phyloP scores from a whole-genome alignment of 2,329 filamentous ascomycete species.

The Exophiala aquamarina region DNA sequence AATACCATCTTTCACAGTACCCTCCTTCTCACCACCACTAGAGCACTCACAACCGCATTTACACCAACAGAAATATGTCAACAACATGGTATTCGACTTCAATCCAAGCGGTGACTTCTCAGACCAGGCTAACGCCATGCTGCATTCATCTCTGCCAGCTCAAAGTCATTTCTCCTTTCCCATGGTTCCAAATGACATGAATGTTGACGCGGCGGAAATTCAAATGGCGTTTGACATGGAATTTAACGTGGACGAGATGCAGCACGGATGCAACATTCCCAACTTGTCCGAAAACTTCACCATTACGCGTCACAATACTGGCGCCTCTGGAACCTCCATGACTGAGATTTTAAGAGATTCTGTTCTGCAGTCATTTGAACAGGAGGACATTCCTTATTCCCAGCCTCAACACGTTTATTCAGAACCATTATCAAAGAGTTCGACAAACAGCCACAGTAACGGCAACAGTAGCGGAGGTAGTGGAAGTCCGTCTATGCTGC shows the following conservation, averaged over 20 bases:
- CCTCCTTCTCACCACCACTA: not conserved
- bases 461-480: not conserved
- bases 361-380: not conserved
- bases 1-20: not conserved
- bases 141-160: not conserved
- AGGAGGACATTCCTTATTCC: not conserved
- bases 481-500: conserved; percentile 2
- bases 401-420: not conserved
- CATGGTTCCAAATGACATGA: not conserved
- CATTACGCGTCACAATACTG: not conserved
- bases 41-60: not conserved
- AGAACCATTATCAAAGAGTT: conserved; percentile 2
- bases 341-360: not conserved
- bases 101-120: conserved; percentile 1
- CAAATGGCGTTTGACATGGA: not conserved
- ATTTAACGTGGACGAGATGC: not conserved
- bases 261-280: not conserved
- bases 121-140: not conserved
- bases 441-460: conserved; percentile 2
- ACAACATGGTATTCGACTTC: conserved; percentile 2
- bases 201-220: conserved; percentile 1
- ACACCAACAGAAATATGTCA: conserved; percentile 1
- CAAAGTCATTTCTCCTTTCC: not conserved
- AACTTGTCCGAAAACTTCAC: not conserved
- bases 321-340: not conserved